Conservation (phyloP, 2,329 filamentous ascomycete genomes). For the Talaromyces sp. region DNA sequence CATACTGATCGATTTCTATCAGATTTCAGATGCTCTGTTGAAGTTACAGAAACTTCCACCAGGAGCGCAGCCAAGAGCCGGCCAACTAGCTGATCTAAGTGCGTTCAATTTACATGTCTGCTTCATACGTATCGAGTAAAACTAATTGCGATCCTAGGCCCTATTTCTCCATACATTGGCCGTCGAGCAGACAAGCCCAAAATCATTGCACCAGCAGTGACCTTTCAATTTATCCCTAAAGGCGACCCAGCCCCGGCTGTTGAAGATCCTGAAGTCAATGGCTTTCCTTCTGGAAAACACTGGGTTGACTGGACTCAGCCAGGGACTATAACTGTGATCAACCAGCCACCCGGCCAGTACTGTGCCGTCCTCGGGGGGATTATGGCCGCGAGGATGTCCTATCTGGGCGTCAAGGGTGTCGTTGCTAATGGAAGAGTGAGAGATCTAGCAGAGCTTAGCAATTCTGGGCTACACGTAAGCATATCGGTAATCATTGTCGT, state of each 20-base stretch:
- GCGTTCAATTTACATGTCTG: conserved; percentile 13
- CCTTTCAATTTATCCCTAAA: conserved; percentile 56
- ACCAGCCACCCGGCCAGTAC: conserved; percentile 60
- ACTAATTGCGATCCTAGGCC: conserved; percentile 20
- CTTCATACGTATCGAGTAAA: neutral
- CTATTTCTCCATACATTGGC: conserved; percentile 29
- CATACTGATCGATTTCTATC: neutral
- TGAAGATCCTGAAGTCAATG: conserved; percentile 31
- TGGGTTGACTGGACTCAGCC: conserved; percentile 63
- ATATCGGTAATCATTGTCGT: neutral
- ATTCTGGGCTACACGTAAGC: conserved; percentile 34
- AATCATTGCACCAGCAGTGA: conserved; percentile 41
- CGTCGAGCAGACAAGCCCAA: conserved; percentile 25
- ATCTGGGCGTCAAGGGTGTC: conserved; percentile 56
- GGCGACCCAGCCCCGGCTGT: conserved; percentile 35
- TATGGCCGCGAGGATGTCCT: conserved; percentile 66
- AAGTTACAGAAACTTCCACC: conserved; percentile 58
- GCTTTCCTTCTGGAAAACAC: conserved; percentile 58
- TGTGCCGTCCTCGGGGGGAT: conserved; percentile 75
- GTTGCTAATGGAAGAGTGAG: conserved; percentile 66
- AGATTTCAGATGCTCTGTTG: conserved; percentile 69
- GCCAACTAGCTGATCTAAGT: conserved; percentile 63
- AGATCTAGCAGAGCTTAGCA: conserved; percentile 59
- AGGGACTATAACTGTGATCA: conserved; percentile 61
- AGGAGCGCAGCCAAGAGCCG: conserved; percentile 56